These are phyloP conservation scores for Quercus tomentella DNA, from an alignment of 331 rosid genomes.

Conservation along the genomic window DNA sequence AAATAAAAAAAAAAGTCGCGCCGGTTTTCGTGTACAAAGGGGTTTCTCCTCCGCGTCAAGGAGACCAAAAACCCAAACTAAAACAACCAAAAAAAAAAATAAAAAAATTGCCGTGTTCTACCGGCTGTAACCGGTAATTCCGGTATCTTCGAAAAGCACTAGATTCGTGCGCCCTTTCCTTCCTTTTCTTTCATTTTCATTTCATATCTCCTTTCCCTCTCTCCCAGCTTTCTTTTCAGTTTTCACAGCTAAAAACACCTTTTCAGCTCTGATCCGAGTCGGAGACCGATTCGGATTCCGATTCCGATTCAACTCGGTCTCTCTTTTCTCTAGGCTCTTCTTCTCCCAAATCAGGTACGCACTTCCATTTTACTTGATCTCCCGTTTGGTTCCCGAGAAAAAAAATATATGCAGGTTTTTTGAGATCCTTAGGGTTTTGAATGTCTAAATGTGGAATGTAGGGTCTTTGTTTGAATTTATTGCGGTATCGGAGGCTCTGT, in stretches of 20 bases:
- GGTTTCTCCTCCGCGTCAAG: slow-evolving; percentile 23
- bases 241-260: neutral
- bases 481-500: too few species aligned
- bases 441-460: neutral
- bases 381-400: slow-evolving; percentile 2
- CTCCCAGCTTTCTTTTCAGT: neutral
- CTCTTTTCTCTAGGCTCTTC: slow-evolving; percentile 34
- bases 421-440: neutral
- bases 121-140: slow-evolving; percentile 38
- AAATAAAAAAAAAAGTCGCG: too few species aligned
- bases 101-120: neutral
- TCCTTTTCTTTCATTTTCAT: too few species aligned
- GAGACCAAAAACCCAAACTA: neutral
- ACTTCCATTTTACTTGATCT: slow-evolving; percentile 5
- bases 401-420: neutral
- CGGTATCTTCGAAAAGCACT: slow-evolving; percentile 14
- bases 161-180: neutral
- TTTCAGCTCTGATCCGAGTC: slow-evolving; percentile 2
- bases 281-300: slow-evolving; percentile 25
- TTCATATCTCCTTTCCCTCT: too few species aligned
- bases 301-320: slow-evolving; percentile 14
- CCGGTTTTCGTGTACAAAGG: neutral
- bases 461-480: too few species aligned
- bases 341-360: slow-evolving; percentile 28
- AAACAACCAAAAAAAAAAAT: neutral